Evolutionary conservation across 2,329 filamentous ascomycete genomes (phyloP), one percentile per base, ranked within the genome.

Genomic region (Xylariaceae sp.): DNA sequence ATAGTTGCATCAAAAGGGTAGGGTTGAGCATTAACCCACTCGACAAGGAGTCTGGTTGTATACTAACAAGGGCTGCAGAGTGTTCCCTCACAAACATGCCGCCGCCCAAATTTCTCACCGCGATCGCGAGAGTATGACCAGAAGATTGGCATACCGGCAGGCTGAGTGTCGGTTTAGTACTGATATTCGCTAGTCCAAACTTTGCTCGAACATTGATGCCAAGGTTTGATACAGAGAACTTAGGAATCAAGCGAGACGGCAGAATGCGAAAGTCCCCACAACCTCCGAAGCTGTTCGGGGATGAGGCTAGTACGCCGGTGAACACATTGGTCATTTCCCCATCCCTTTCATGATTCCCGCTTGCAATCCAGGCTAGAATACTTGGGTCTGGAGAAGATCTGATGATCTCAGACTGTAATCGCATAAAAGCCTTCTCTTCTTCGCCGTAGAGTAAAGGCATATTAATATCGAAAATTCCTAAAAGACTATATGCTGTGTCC

Each of bases 351-450:
- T 11, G 3, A 20, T 37, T 11, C 10, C 17, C 8, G 7, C 17
- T 20, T 37, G 8, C 34, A 20, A 17, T 16, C 35, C 35, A 37
- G 14, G 35, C 35, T 12, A 37, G 20, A 16, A 37, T 12, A 19
- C 12, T n/a, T 6, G 19, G 12, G 35, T 37, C 35, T 5, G 12
- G 12, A 12, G 17, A n/a, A 12, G 12, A 11, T 12, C 20, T 19
- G 5, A 16, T 19, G 35, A 37, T 37, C 35, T 37, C 35, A 11
- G 12, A 95, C 16, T 55, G 42, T 6, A 45, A 34, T 20, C 42
- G 21, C 17, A 38, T 22, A 22, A 42, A 45, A 6, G 46, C 32
- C 20, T 25, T 41, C 6, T 32, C 22, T 10, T 38, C 33, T 34
- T 48, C 42, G 2, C 46, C 46, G 17, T 48, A 45, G 11, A 48